Base-by-base conservation (phyloP, 2,329 filamentous ascomycete genomes). In the Botryosphaeria dothidea region DNA sequence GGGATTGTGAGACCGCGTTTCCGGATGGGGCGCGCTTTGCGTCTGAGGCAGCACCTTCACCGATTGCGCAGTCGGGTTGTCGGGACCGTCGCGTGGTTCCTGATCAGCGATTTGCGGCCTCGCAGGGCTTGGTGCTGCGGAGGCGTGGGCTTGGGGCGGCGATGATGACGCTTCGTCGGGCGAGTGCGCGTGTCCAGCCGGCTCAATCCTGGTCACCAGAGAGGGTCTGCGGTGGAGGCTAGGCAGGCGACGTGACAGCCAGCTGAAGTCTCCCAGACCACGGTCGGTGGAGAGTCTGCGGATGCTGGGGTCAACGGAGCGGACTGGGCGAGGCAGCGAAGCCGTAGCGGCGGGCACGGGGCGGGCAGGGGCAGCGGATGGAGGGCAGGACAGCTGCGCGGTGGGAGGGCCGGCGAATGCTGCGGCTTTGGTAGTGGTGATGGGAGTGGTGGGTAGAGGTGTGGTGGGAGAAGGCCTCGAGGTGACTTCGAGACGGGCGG, bases 71-170 rank as follows among this genome's bases (percentile, higher is more conserved):
- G 41, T 62, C 67, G 65, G 66, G 66, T 67, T 36, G 58, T 51
- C 66, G 66, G 67, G 62, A 67, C 45, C 48, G 67, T 68, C 67
- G 67, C 67, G 67, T 64, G 66, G 56, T 56, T 61, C 51, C 62
- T 48, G 66, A 45, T 52, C 61, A 54, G 61, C 43, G 54, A 43
- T 48, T 27, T 62, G 51, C 51, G 57, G n/a, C 36, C 58, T 49
- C 29, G 38, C 56, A 60, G 38, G 57, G 43, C 29, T 38, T 21
- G 38, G 49, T 65, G 31, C 64, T 49, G 56, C 52, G 49, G 60
- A 23, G 29, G 52, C 31, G 34, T 52, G 54, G 56, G 19, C 46
- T 21, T 58, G 15, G 31, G 64, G 57, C 48, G 45, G 38, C 29
- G 58, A 60, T 56, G 64, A 62, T 56, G 64, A 62, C 51, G 57